Evolutionary conservation across 2,329 filamentous ascomycete species (phyloP).

Genomic region (Aspergillus floridensis): DNA sequence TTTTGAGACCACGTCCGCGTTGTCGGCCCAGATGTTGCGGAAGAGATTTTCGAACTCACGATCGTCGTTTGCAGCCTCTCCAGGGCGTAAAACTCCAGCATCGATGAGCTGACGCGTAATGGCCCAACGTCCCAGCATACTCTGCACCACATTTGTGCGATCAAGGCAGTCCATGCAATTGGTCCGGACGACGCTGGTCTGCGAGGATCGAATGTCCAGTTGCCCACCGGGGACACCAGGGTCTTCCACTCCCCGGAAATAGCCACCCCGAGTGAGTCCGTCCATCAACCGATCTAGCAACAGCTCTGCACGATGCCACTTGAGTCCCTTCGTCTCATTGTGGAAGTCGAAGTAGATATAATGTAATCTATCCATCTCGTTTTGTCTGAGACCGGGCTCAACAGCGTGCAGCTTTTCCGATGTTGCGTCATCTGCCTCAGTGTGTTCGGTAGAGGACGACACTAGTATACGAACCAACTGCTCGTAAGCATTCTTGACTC

Average conservation of each 20-base stretch:
- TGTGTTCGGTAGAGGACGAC: constrained; percentile 64
- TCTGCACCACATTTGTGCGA: constrained; percentile 96
- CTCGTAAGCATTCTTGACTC: constrained; percentile 91
- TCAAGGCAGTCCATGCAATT: constrained; percentile 99
- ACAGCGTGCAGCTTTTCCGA: constrained; percentile 80
- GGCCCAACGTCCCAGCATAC: constrained; percentile 88
- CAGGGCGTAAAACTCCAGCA: constrained; percentile 71
- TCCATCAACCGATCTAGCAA: constrained; percentile 78
- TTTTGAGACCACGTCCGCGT: constrained; percentile 89
- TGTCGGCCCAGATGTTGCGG: constrained; percentile 97
- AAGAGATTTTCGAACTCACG: constrained; percentile 82
- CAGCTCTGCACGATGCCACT: constrained; percentile 86
- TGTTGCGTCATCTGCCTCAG: constrained; percentile 63
- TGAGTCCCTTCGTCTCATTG: constrained; percentile 91
- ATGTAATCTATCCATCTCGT: constrained; percentile 79
- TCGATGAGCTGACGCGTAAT: constrained; percentile 87
- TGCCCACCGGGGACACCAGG: constrained; percentile 67
- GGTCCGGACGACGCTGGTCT: constrained; percentile 88
- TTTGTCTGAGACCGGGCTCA: constrained; percentile 59
- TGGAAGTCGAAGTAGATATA: constrained; percentile 99
- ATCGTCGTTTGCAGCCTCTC: constrained; percentile 77
- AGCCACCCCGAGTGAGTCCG: constrained; percentile 74
- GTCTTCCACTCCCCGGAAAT: constrained; percentile 89
- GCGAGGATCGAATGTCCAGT: constrained; percentile 75
- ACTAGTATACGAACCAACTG: constrained; percentile 77